These are phyloP conservation scores for Polytrichum formosum DNA, from an alignment of 225 moss, liverwort and hornwort genomes.

Conservation along the genomic window DNA sequence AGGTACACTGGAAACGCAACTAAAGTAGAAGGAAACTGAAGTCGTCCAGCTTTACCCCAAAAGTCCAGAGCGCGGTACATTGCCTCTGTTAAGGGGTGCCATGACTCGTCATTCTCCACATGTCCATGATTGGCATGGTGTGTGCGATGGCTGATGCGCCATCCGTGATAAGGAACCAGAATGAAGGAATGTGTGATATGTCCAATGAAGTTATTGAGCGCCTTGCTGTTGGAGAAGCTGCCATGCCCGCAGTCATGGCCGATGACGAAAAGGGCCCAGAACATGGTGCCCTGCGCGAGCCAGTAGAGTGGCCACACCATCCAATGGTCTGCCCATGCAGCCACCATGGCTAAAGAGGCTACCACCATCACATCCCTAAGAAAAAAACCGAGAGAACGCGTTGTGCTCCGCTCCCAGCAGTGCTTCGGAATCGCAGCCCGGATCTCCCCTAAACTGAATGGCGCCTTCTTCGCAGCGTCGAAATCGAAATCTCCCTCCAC, in stretches of 20 bases:
- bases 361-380: slow-evolving; percentile 38
- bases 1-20: slow-evolving; percentile 61
- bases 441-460: slow-evolving; percentile 63
- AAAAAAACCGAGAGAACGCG: slow-evolving; percentile 48
- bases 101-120: slow-evolving; percentile 72
- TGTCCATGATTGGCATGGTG: slow-evolving; percentile 75
- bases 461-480: slow-evolving; percentile 48
- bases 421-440: slow-evolving; percentile 76
- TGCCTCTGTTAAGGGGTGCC: slow-evolving; percentile 60
- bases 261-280: slow-evolving; percentile 73
- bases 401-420: slow-evolving; percentile 55
- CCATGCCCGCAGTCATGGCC: slow-evolving; percentile 81
- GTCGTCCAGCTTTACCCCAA: slow-evolving; percentile 22
- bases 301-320: slow-evolving; percentile 63
- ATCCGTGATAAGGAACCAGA: slow-evolving; percentile 64
- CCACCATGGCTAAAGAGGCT: slow-evolving; percentile 20
- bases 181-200: slow-evolving; percentile 55
- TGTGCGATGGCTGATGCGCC: slow-evolving; percentile 71
- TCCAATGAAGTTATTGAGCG: slow-evolving; percentile 47
- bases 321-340: slow-evolving; percentile 31
- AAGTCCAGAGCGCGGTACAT: slow-evolving; percentile 30
- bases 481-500: slow-evolving; percentile 18
- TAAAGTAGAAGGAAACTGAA: slow-evolving; percentile 39
- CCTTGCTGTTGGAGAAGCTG: slow-evolving; percentile 50
- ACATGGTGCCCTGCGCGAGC: slow-evolving; percentile 70